Evolutionary conservation across 257 asterid species (phyloP), one percentile per base, ranked within the genome.

Genomic region (Coffea eugenioides): DNA sequence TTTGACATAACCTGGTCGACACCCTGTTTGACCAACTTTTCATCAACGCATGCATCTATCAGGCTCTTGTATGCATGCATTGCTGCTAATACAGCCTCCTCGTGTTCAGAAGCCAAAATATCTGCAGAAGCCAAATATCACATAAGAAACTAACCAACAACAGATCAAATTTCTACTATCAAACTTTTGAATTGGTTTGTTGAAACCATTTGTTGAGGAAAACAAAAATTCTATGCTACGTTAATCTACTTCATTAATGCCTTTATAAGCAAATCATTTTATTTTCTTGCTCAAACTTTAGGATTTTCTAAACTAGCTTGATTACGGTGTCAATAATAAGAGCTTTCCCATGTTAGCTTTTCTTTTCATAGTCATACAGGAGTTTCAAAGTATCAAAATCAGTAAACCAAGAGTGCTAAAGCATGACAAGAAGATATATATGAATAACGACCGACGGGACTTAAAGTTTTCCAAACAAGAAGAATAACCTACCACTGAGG

Each of bases 61-160:
- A 96, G 89, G 85, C 90, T 91, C 88, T 89, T 94, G 73, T 90
- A 88, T 71, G 99, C 83, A 81, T 91, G 90, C 87, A 85, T 83
- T 21, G 98, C 90, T 56, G 96, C 95, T 69, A 89, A 79, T 80
- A 89, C 79, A 70, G 99, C 94, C 85, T 89, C 98, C 87, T 90
- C 97, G n/a, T 94, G 98, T 59, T 86, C 98, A 85, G 98, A 90
- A 84, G 86, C 90, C 88, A 96, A 84, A 82, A 92, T 82, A 84
- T 90, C 99, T 95, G 91, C 66, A 75, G 27, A 81, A 73, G 61
- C 69, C 82, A 72, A 81, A 86, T 67, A 45, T 49, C 13, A 71
- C 36, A 43, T 65, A 51, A 77, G 16, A 75, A n/a, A 43, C 48
- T 49, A 62, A 25, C 54, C 69, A 66, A 59, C 18, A 9, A 73